Percentiles rank a stretch among this genome's conserved stretches.
Evolutionary conservation across 805 yeast species (phyloP).

Genomic region (Metschnikowia continentalis): DNA sequence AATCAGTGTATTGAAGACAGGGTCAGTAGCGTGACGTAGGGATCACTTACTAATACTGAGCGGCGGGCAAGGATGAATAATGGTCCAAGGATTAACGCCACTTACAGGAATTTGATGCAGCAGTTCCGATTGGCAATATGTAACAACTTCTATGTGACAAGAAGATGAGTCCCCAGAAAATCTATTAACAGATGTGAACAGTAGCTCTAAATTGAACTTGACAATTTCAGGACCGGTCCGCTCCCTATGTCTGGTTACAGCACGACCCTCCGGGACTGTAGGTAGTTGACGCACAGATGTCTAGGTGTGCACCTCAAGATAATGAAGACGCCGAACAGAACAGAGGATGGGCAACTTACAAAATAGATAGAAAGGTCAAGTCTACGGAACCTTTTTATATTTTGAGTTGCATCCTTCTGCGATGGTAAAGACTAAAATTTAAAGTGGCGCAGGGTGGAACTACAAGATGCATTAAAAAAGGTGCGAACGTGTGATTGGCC

Average conservation of each 20-base stretch:
- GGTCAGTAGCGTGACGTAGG: neutral
- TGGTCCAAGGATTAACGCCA: neutral
- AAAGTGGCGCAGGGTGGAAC: neutral
- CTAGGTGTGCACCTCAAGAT: conserved; percentile 1
- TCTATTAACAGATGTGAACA: neutral
- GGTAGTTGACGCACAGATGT: conserved; percentile 2
- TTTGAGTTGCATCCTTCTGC: neutral
- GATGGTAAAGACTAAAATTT: neutral
- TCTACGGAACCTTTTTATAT: neutral
- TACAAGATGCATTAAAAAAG: neutral
- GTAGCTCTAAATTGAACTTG: neutral
- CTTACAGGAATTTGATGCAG: neutral
- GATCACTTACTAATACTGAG: conserved; percentile 4
- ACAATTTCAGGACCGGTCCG: conserved; percentile 5
- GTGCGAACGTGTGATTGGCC: conserved; percentile 4
- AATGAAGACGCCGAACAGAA: neutral
- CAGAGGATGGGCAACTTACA: neutral
- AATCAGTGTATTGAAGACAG: neutral
- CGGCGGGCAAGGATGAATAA: conserved; percentile 1
- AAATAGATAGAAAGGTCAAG: neutral
- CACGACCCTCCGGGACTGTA: conserved; percentile 4
- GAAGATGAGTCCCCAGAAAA: neutral
- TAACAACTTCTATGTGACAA: neutral
- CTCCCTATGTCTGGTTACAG: conserved; percentile 1
- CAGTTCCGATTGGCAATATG: neutral